Conservation (phyloP, 2,329 filamentous ascomycete genomes). For the Xylariaceae sp. region DNA sequence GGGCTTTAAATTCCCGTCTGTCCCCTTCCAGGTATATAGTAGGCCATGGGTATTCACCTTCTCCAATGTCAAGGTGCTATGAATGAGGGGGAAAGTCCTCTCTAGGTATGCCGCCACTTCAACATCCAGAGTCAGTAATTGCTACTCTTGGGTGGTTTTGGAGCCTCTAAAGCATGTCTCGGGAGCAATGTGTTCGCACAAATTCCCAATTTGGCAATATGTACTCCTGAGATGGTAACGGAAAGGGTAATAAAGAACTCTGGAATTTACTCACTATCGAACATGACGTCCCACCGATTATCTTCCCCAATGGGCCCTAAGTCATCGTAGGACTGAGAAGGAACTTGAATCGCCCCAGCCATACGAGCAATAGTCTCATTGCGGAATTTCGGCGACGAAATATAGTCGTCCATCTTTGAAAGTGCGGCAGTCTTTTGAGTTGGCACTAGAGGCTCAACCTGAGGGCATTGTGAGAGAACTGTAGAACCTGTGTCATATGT, state of each 20-base stretch:
- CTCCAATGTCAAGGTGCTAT: slow-evolving; percentile 50
- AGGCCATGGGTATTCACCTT: slow-evolving; percentile 63
- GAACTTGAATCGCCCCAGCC: slow-evolving; percentile 53
- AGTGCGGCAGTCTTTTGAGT: slow-evolving; percentile 31
- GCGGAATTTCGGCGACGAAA: slow-evolving; percentile 37
- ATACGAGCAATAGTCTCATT: slow-evolving; percentile 41
- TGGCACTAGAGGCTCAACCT: slow-evolving; percentile 40
- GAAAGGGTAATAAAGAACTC: too few species aligned
- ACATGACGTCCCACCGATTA: slow-evolving; percentile 61
- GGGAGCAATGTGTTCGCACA: too few species aligned
- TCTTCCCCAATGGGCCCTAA: slow-evolving; percentile 58
- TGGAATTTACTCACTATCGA: too few species aligned
- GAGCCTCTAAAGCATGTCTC: too few species aligned
- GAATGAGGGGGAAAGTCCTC: slow-evolving; percentile 54
- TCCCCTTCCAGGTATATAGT: slow-evolving; percentile 60
- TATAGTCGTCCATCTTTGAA: slow-evolving; percentile 37
- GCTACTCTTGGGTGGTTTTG: too few species aligned
- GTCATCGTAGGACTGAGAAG: slow-evolving; percentile 59
- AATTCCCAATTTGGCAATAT: too few species aligned
- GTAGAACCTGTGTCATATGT: neutral
- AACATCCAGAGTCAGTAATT: too few species aligned
- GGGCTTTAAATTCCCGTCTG: slow-evolving; percentile 52
- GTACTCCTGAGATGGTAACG: too few species aligned
- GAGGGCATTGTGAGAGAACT: slow-evolving; percentile 33
- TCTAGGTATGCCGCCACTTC: slow-evolving; percentile 55